phyloP scores from a whole-genome alignment of 352 stramenopile species.

The Pythium monospermum region DNA sequence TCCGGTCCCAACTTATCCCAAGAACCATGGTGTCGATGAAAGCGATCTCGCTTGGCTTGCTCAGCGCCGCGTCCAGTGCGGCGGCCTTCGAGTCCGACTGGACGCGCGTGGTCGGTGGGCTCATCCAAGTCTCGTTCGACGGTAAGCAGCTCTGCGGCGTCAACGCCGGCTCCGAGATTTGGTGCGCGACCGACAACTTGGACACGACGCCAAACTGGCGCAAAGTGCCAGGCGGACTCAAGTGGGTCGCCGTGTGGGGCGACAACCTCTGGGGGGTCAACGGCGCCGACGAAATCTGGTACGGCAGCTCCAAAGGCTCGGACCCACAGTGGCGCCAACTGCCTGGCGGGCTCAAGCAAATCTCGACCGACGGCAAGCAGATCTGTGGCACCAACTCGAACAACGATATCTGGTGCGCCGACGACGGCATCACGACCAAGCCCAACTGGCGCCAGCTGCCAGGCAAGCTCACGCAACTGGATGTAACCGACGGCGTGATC shows the following conservation, averaged over 20 bases:
- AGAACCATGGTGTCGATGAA: slow-evolving; percentile 13
- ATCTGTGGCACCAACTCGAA: slow-evolving; percentile 19
- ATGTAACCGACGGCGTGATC: slow-evolving; percentile 21
- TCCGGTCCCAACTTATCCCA: not conserved
- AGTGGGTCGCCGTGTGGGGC: slow-evolving; percentile 19
- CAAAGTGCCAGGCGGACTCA: slow-evolving; percentile 8
- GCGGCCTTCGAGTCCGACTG: slow-evolving; percentile 8
- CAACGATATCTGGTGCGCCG: slow-evolving; percentile 25
- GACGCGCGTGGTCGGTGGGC: slow-evolving; percentile 14
- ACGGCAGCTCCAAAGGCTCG: not conserved
- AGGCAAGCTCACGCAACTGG: slow-evolving; percentile 23
- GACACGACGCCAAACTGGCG: slow-evolving; percentile 10
- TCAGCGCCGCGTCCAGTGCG: not conserved
- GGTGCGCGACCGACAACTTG: slow-evolving; percentile 21
- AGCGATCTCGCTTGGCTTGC: slow-evolving; percentile 7
- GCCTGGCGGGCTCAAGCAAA: slow-evolving; percentile 18
- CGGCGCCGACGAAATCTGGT: slow-evolving; percentile 18
- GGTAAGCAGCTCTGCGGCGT: slow-evolving; percentile 26
- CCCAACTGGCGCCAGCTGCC: slow-evolving; percentile 27
- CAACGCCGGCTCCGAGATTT: slow-evolving; percentile 17
- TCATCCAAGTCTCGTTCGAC: slow-evolving; percentile 29
- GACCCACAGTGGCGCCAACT: slow-evolving; percentile 18
- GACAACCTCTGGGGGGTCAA: slow-evolving; percentile 23
- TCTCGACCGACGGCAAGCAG: slow-evolving; percentile 30
- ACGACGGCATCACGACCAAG: slow-evolving; percentile 16